Evolutionary conservation across 1,284 basidiomycete species (phyloP), one percentile per base, ranked within the genome.

Genomic region (Pseudomicrostroma phylloplanum): DNA sequence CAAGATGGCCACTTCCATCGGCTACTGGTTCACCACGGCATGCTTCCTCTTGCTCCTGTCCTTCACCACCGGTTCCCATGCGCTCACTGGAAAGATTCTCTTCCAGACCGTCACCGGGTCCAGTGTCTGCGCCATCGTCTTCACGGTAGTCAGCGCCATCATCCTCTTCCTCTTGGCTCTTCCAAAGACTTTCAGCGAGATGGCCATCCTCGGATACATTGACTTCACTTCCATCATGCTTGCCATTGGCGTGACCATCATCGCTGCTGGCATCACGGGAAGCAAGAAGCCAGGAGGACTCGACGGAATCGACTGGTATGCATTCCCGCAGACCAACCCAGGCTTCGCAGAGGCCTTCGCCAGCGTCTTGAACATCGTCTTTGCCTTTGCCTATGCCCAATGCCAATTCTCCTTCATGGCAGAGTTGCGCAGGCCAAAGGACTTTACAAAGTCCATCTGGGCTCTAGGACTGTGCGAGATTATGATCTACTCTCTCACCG

Each of bases 361-460:
- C 6, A 36, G 68, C 6, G 58, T 73, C 42, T 74, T 72, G 58
- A 73, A 76, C 60, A 72, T 76, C 17, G 64, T 66, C 53, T 73
- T 76, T 40, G 73, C 73, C 59, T 76, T 73, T 64, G 69, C 70
- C n/a, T 76, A 72, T 51, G 73, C 72, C 19, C 65, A 71, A 17
- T 71, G 69, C 65, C 70, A 72, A 56, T 69, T 70, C 61, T 66
- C 63, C 25, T 75, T 75, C 62, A 73, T 73, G 69, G 30, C 46
- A 8, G 73, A 76, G 66, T 65, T 76, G 64, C 63, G 68, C 60
- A 69, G 66, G 17, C 73, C 73, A 1, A 65, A 62, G 26, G 72
- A 74, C 62, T 76, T 69, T 56, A 62, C 61, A 53, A 76, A 74
- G 67, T 63, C 67, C 8, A 64, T 74, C 56, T 67, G 63, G 61